Evolutionary conservation across 2,329 filamentous ascomycete genomes (phyloP), one percentile per base, ranked within the genome.

Genomic region (Dendrostoma leiphaemia): DNA sequence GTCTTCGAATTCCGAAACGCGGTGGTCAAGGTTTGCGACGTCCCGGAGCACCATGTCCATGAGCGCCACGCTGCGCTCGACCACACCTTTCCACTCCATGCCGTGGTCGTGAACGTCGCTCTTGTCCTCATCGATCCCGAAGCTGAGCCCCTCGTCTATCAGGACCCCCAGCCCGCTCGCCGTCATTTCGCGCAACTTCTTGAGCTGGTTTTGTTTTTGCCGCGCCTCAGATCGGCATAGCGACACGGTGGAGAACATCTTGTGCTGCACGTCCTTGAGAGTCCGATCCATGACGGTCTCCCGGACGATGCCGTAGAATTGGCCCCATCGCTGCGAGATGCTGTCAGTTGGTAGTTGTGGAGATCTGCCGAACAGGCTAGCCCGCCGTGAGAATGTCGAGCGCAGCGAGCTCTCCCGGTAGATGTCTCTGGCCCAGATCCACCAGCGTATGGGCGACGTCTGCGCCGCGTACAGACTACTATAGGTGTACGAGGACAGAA

Each of bases 141-240:
- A 85, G 47, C 84, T 85, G 45, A 97, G 74, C 3, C 90, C 91
- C 66, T 96, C 91, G 52, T 93, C 90, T 62, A 97, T 86, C 24
- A 99, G 75, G 4, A 97, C 83, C 15, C 94, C 94, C 4, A 97
- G 77, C 1, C 90, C 90, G 64, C 90, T 92, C 2, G 93, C 90
- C 52, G 90, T 91, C 70, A 93, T 84, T 65, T 92, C 83, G 44
- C 89, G 83, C 60, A 96, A 76, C 62, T 83, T 84, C 64, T 82
- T 86, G 47, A 97, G 77, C 19, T 80, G 81, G 3, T 80, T 80
- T 64, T 89, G 87, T 69, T 95, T 97, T 57, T 75, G 77, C 44
- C 87, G 81, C 9, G 90, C 90, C 67, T 96, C 88, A 2, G 86
- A 80, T 15, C 90, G 82, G 56, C 87, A 85, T 34, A 89, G 74